Evolutionary conservation across 31 red algal species (phyloP).

Genomic region (Odonthalia washingtoniensis): DNA sequence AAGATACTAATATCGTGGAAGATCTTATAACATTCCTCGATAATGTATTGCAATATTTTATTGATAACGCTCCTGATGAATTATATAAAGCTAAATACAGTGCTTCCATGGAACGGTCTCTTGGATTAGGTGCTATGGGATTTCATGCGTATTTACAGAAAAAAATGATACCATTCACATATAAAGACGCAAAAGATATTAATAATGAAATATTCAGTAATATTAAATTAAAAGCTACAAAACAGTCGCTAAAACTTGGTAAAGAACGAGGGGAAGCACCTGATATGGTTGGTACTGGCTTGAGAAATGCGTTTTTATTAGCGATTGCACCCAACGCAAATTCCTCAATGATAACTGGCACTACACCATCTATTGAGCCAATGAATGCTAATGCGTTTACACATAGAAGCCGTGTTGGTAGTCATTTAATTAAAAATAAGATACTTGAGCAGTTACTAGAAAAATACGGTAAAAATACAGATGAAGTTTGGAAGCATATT

Average conservation of each 20-base stretch:
- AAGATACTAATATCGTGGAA: constrained; percentile 17
- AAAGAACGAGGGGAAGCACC: constrained; percentile 5
- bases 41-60: constrained; percentile 7
- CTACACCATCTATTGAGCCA: constrained; percentile 3
- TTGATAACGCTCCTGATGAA: not conserved
- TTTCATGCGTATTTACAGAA: constrained; percentile 1
- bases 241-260: constrained; percentile 3
- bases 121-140: constrained; percentile 18
- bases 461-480: constrained; percentile 5
- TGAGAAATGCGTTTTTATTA: not conserved
- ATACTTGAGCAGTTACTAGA: constrained; percentile 8
- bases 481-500: not conserved
- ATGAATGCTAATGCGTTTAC: not conserved
- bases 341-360: not conserved
- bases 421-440: constrained; percentile 4
- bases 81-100: not conserved
- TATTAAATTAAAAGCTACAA: constrained; percentile 1
- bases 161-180: constrained; percentile 14
- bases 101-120: constrained; percentile 1
- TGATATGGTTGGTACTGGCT: not conserved
- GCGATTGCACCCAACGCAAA: constrained; percentile 7
- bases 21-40: constrained; percentile 1
- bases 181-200: not conserved
- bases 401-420: not conserved
- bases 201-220: constrained; percentile 15